phyloP scores from a whole-genome alignment of 495 filamentous ascomycete genomes.

The Aspergillus coremiiformis region DNA sequence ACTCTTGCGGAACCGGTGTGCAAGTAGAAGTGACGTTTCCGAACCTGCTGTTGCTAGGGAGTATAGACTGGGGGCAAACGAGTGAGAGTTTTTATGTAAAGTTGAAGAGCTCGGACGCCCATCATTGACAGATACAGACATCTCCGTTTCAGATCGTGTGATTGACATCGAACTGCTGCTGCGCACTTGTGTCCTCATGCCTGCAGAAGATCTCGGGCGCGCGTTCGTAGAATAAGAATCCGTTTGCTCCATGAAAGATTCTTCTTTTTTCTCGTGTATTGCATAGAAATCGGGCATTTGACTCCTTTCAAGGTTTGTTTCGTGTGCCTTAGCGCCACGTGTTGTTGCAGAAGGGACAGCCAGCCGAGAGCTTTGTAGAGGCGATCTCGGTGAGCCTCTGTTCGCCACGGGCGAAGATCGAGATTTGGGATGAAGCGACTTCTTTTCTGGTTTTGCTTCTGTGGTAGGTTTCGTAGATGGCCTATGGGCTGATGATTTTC shows the following conservation, averaged over 20 bases:
- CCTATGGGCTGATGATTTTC: slow-evolving; percentile 18
- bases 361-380: slow-evolving; percentile 23
- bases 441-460: slow-evolving; percentile 11
- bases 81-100: slow-evolving; percentile 26
- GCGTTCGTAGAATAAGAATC: slow-evolving; percentile 49
- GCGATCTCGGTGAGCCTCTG: slow-evolving; percentile 34
- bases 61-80: slow-evolving; percentile 57
- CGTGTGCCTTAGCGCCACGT: slow-evolving; percentile 17
- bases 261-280: slow-evolving; percentile 46
- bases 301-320: slow-evolving; percentile 11
- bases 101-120: slow-evolving; percentile 25
- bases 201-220: slow-evolving; percentile 44
- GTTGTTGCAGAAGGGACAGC: slow-evolving; percentile 19
- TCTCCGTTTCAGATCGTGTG: slow-evolving; percentile 42
- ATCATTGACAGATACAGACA: slow-evolving; percentile 26
- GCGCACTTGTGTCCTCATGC: slow-evolving; percentile 39
- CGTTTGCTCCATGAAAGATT: slow-evolving; percentile 51
- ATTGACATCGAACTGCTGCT: slow-evolving; percentile 43
- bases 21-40: slow-evolving; percentile 55
- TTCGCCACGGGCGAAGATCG: slow-evolving; percentile 23
- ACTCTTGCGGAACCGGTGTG: slow-evolving; percentile 44
- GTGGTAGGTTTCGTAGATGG: slow-evolving; percentile 4
- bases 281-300: slow-evolving; percentile 44
- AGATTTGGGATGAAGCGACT: background rate
- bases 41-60: slow-evolving; percentile 60